Base-by-base conservation (phyloP, 2,329 filamentous ascomycete species). In the Plenodomus biglobosus region DNA sequence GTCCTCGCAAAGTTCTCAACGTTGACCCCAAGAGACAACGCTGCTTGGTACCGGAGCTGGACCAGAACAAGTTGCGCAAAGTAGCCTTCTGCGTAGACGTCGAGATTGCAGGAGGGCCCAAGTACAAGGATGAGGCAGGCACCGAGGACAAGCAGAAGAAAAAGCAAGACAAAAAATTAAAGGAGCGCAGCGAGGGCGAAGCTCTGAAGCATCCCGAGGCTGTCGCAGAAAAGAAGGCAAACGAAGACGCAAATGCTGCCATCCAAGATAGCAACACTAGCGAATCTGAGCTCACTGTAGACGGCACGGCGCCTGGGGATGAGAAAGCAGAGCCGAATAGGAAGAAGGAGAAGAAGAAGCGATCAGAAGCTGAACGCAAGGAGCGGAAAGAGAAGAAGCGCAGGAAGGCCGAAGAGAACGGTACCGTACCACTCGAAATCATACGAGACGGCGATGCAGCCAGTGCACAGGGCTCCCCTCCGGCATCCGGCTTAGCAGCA, bases 71-170 rank as follows among this genome's bases (percentile, higher is more conserved):
- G 69, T 73, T 99, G 50, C 83, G 90, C 44, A 84, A 91, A 44
- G 94, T 99, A 0, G 88, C 92, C 0, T 99, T 99, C 66, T 96
- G 90, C 61, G 94, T 99, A 2, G 94, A 99, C 65, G 92, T 99
- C 3, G 94, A 99, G 71, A 95, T 99, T 65, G 92, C 92, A 2
- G 90, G 91, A 0, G 85, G 90, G 65, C 90, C 92, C 19, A 85
- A 84, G 59, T 94, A 95, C 59, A 74, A 69, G 39, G 74, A 77
- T 13, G 88, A 94, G 2, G 78, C 78, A 15, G 80, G 81, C 6
- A 42, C 63, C 62, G 46, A 74, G 67, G 54, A 75, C 45, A 64
- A 71, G n/a, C 73, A 75, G 37, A 81, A 81, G 48, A 81, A 81
- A 64, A 53, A 49, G 19, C 80, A 78, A 51, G 76, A 82, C 18